These are phyloP conservation scores for Coix lacrymajobi DNA, from an alignment of 176 grass and related monocot genomes.

Conservation along the genomic window DNA sequence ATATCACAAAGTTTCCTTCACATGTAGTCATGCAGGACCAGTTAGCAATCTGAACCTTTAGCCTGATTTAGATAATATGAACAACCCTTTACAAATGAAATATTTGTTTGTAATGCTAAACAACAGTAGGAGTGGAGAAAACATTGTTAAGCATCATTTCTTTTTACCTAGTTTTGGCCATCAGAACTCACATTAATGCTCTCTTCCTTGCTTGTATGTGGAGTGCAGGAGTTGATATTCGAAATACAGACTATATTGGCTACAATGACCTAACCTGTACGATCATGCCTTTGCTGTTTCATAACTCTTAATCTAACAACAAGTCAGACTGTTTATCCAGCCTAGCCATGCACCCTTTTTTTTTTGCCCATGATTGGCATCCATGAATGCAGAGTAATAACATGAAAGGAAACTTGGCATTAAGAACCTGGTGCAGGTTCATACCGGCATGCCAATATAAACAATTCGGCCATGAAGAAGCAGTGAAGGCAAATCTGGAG, in stretches of 20 bases:
- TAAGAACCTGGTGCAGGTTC: constrained; percentile 18
- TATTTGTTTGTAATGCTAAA: neutral
- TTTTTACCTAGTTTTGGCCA: neutral
- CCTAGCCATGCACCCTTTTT: neutral
- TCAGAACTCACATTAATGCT: neutral
- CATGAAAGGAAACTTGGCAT: neutral
- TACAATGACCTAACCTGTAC: neutral
- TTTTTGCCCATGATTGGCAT: neutral
- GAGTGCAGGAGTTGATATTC: neutral
- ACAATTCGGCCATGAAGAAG: constrained; percentile 76
- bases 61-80: neutral
- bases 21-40: neutral
- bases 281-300: neutral
- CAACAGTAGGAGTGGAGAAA: neutral
- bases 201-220: neutral
- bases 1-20: neutral
- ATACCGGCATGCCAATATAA: constrained; percentile 86
- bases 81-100: neutral
- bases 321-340: neutral
- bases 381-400: neutral
- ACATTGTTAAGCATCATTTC: neutral
- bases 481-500: constrained; percentile 76
- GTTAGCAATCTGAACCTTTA: neutral
- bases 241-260: neutral
- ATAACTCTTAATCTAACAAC: neutral